Evolutionary conservation across 2,329 filamentous ascomycete genomes (phyloP), one percentile per base, ranked within the genome.

Genomic region (Cordyceps javanica): DNA sequence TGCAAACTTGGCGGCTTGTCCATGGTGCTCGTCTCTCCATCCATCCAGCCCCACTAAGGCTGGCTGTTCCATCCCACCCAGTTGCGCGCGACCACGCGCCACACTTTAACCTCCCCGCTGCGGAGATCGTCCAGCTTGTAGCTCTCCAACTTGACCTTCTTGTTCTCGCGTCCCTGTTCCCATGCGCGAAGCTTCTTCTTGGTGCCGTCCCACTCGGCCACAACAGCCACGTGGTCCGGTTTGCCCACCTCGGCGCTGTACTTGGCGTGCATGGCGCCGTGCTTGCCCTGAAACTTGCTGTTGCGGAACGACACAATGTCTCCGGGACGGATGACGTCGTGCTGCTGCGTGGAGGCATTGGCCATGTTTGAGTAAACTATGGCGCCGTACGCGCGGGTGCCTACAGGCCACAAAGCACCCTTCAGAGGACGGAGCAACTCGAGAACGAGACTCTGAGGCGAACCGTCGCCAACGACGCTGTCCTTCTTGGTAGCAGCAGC

Each of bases 151-250:
- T 95, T 94, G 56, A 95, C 87, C 78, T 97, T 97, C 72, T 89
- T 93, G 70, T 86, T 92, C 76, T 97, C 93, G 14, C 93, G 79
- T 0, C 93, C 93, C 70, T 99, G 94, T 72, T 97, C 94, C 90
- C 91, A 97, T 2, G 88, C 92, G 28, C 92, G 79, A 26, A 99
- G 88, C 80, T 97, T 97, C 81, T 96, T 96, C 82, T 97, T 96
- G 41, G 91, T 96, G 3, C 94, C 94, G 71, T 99, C 94, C 94
- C 94, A 99, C 71, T 99, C 94, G 10, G 91, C 83, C 4, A 99
- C 93, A 2, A 99, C 77, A 2, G 83, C 94, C 0, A 97, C 93
- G 67, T 99, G 94, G 62, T 93, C 90, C 4, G 83, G 84, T 69
- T 90, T 94, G 62, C 91, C 92, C 1, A 97, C 90, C 64, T 99